Evolutionary conservation across 1,139 yeast genomes (phyloP), one percentile per base, ranked within the genome.

Genomic region (Geotrichum histeridarum): DNA sequence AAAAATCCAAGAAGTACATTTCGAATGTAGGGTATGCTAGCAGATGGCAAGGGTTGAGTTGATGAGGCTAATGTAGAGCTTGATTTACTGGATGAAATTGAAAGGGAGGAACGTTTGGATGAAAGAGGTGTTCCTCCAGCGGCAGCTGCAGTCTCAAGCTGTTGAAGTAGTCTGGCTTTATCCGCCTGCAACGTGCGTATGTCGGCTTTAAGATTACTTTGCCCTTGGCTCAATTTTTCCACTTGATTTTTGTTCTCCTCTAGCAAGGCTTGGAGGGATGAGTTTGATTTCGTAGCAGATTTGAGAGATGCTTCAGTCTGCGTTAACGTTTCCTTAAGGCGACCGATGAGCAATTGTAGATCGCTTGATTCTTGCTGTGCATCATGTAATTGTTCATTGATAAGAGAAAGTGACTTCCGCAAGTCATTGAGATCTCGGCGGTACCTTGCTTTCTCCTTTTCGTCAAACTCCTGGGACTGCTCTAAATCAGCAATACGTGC

Each of bases 1-100:
- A 93, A 71, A 67, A 86, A 93, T 1, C 97, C 97, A 8, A 93
- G 72, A 17, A 93, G 70, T 1, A 93, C 97, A 66, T 93, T 93
- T 67, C 86, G 87, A 53, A 90, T 77, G 67, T 93, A 93, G 17
- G 93, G 88, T 32, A 84, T 74, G 63, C 84, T 81, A 22, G 76
- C 49, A 12, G 47, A 47, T 43, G 50, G 27, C 50, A 8, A 35
- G 22, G 14, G 12, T 18, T 8, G n/a, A 7, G n/a, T 36, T 30
- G 8, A 12, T 38, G 11, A 53, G 37, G 8, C 14, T n/a, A 37
- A 44, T 2, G 45, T 9, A 6, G 53, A 31, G 4, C 50, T 42
- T 15, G 44, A 35, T 32, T 35, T 35, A 2, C 22, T 12, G 1
- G 42, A 46, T 7, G 42, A n/a, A 4, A 22, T 4, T 5, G 35